A percentile compares a stretch with the other conserved stretches of the same genome.
Conservation (phyloP, 2,329 filamentous ascomycete species). For the Arthrobotrys pseudoclavata region DNA sequence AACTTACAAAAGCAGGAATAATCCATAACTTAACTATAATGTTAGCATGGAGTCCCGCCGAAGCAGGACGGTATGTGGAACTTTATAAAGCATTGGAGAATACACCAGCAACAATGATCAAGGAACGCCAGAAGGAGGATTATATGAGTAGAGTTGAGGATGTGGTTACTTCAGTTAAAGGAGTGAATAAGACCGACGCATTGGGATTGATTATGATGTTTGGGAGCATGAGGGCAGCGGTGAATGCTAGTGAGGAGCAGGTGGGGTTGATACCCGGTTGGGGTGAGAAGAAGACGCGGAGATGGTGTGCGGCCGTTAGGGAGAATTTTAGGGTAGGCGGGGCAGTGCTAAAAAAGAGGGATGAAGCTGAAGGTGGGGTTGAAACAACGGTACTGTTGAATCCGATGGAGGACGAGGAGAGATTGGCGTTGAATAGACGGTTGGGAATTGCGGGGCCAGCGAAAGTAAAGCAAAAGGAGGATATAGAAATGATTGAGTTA, state of each 20-base stretch:
- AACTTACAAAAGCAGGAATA: conserved; percentile 90
- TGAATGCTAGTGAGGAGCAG: conserved; percentile 90
- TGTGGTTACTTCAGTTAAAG: conserved; percentile 89
- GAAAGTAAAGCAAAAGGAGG: conserved; percentile 22
- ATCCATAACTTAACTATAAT: conserved; percentile 94
- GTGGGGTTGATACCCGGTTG: conserved; percentile 87
- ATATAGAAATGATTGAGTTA: conserved; percentile 41
- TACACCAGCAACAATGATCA: conserved; percentile 83
- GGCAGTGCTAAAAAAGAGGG: conserved; percentile 65
- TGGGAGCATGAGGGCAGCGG: conserved; percentile 85
- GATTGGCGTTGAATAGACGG: conserved; percentile 61
- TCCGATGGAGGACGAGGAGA: conserved; percentile 33
- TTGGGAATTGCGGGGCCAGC: conserved; percentile 55
- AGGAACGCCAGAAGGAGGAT: conserved; percentile 83
- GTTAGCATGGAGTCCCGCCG: conserved; percentile 92
- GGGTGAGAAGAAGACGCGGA: conserved; percentile 88
- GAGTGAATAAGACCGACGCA: conserved; percentile 94
- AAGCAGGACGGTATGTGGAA: conserved; percentile 93
- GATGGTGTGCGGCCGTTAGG: conserved; percentile 66
- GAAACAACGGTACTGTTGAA: conserved; percentile 69
- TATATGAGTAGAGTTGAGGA: conserved; percentile 91
- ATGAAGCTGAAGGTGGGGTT: conserved; percentile 84
- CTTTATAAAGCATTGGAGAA: conserved; percentile 95
- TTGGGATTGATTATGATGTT: conserved; percentile 91
- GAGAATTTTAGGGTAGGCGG: conserved; percentile 59